phyloP scores from a whole-genome alignment of 495 filamentous ascomycete species.

The Cercophora sp. region DNA sequence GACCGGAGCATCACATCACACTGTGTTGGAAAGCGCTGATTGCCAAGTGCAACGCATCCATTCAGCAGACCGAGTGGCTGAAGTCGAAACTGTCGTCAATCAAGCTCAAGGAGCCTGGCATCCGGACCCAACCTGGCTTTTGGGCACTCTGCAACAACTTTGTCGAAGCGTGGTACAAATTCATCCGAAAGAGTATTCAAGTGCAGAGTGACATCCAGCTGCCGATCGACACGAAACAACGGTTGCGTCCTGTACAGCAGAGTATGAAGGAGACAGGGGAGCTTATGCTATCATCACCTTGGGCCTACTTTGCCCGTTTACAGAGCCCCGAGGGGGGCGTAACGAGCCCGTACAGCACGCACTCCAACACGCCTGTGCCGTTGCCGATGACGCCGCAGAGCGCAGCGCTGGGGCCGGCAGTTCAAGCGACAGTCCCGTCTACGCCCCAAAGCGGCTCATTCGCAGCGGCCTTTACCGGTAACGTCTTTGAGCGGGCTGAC shows the following conservation, averaged over 20 bases:
- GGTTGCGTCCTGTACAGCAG: conserved; percentile 72
- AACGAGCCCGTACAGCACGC: conserved; percentile 31
- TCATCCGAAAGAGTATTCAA: conserved; percentile 68
- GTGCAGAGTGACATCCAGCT: conserved; percentile 57
- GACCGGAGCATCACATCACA: conserved; percentile 48
- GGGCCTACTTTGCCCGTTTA: conserved; percentile 48
- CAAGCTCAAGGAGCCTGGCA: conserved; percentile 76
- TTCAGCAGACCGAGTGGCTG: conserved; percentile 64
- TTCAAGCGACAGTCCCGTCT: conserved; percentile 81
- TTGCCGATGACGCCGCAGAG: conserved; percentile 67
- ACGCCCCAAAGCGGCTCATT: conserved; percentile 67
- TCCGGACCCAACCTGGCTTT: conserved; percentile 71
- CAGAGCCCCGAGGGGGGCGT: conserved; percentile 12
- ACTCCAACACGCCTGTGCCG: conserved; percentile 37
- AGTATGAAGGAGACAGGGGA: conserved; percentile 70
- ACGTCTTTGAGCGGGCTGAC: conserved; percentile 73
- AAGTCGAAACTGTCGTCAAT: conserved; percentile 68
- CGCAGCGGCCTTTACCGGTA: conserved; percentile 61
- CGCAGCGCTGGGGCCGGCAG: conserved; percentile 81
- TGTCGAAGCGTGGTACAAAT: conserved; percentile 68
- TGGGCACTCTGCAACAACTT: conserved; percentile 79
- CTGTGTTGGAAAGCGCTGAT: conserved; percentile 68
- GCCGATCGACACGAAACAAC: conserved; percentile 60
- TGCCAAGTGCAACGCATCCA: conserved; percentile 58
- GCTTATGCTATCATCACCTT: conserved; percentile 72